phyloP scores from a whole-genome alignment of 768 basidiomycete species.

The Hypholoma fasciculare region DNA sequence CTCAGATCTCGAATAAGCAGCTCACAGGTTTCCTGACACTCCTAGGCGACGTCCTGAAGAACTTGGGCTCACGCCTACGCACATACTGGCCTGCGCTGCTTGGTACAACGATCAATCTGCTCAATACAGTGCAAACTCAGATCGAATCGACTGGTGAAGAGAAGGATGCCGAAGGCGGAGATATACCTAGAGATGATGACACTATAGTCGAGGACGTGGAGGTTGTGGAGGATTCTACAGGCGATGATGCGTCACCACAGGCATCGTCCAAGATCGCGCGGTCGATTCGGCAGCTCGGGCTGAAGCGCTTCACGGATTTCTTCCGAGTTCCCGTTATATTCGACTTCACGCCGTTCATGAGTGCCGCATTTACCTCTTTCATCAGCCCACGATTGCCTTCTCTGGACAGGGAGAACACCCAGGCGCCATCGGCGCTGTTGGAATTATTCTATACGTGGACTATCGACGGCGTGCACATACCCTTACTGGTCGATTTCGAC shows the following conservation, averaged over 20 bases:
- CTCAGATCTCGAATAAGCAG: slow-evolving; percentile 53
- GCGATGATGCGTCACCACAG: slow-evolving; percentile 23
- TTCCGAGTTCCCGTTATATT: slow-evolving; percentile 74
- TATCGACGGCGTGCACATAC: slow-evolving; percentile 50
- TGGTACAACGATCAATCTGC: slow-evolving; percentile 63
- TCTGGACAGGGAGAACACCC: slow-evolving; percentile 85
- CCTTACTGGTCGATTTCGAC: slow-evolving; percentile 72
- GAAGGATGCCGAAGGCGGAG: slow-evolving; percentile 18
- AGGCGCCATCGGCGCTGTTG: slow-evolving; percentile 85
- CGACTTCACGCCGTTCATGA: slow-evolving; percentile 74
- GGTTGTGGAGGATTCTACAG: slow-evolving; percentile 37
- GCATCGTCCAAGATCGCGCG: slow-evolving; percentile 48
- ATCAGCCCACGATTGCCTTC: slow-evolving; percentile 80
- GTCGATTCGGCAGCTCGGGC: slow-evolving; percentile 75
- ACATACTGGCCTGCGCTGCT: slow-evolving; percentile 77
- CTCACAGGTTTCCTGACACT: slow-evolving; percentile 84
- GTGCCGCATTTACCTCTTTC: slow-evolving; percentile 62
- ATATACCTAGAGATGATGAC: slow-evolving; percentile 21
- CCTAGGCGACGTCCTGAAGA: slow-evolving; percentile 80
- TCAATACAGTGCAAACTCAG: slow-evolving; percentile 61
- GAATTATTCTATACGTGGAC: slow-evolving; percentile 87
- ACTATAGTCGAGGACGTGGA: slow-evolving; percentile 37
- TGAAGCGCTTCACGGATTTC: slow-evolving; percentile 88
- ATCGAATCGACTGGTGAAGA: slow-evolving; percentile 37
- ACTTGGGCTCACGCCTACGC: slow-evolving; percentile 73